phyloP scores from a whole-genome alignment of 306 rosid genomes.

The Bauhinia variegata region DNA sequence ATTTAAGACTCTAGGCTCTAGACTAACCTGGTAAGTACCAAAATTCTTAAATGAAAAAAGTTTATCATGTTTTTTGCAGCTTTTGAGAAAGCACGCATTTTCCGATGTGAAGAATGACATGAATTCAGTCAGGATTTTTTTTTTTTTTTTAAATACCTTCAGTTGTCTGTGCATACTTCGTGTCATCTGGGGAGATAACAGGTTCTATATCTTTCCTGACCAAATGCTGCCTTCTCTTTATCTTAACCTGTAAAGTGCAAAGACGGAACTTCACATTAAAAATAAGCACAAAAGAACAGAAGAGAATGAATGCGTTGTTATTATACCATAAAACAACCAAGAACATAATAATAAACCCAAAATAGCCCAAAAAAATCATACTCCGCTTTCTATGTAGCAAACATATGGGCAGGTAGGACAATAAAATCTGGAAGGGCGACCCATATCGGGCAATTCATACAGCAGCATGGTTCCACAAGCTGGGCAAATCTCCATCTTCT shows the following conservation, averaged over 20 bases:
- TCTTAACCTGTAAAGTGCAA: constrained; percentile 57
- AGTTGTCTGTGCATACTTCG: constrained; percentile 56
- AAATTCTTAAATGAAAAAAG: background rate
- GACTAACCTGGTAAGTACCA: background rate
- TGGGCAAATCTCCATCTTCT: constrained; percentile 70
- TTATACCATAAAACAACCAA: background rate
- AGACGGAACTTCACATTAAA: constrained; percentile 17
- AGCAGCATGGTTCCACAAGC: constrained; percentile 62
- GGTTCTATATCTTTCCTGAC: constrained; percentile 62
- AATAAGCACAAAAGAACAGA: background rate
- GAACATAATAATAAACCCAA: background rate
- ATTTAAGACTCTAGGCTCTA: background rate
- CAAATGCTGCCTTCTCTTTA: constrained; percentile 59
- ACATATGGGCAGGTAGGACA: constrained; percentile 71
- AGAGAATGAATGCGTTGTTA: background rate
- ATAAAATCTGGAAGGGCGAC: constrained; percentile 55
- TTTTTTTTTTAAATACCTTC: too few species aligned
- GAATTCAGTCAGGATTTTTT: too few species aligned
- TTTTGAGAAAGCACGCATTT: too few species aligned
- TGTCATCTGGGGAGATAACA: constrained; percentile 55
- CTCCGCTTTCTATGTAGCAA: constrained; percentile 49
- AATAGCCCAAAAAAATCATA: background rate
- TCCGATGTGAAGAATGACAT: too few species aligned
- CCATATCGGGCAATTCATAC: constrained; percentile 57
- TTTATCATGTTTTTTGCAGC: background rate